Percentiles rank a stretch among this genome's conserved stretches.
These are phyloP conservation scores for Globisporangium abappressorium DNA, from an alignment of 352 stramenopile genomes.

Conservation along the genomic window DNA sequence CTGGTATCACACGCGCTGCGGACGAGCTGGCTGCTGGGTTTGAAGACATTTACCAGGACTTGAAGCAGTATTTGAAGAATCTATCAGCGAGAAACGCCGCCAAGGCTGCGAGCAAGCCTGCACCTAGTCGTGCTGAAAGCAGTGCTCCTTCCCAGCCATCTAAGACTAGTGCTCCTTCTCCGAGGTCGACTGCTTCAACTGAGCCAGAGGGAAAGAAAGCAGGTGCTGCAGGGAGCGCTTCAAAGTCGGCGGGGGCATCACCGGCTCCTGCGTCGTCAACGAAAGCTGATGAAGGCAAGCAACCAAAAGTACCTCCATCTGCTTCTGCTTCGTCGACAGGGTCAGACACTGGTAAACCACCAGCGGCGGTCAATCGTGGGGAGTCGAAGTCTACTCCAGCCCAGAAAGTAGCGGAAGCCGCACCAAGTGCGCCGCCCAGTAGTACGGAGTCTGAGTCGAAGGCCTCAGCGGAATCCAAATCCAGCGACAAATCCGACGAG, in stretches of 20 bases:
- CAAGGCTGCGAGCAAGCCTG: constrained; percentile 5
- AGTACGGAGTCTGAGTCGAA: constrained; percentile 1
- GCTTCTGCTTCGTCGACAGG: neutral
- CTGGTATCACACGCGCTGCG: constrained; percentile 69
- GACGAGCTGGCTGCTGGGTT: constrained; percentile 67
- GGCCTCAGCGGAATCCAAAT: neutral
- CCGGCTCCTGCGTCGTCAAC: neutral
- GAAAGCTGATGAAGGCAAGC: neutral
- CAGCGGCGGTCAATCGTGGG: neutral
- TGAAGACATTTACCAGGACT: constrained; percentile 52
- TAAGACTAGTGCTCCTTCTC: neutral
- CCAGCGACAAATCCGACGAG: neutral
- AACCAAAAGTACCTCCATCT: neutral
- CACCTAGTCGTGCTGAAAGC: neutral
- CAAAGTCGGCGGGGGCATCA: neutral
- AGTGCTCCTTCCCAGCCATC: neutral
- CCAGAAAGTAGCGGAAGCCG: neutral
- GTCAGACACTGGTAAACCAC: neutral
- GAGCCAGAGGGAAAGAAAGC: neutral
- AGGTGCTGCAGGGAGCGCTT: neutral
- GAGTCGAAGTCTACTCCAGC: neutral
- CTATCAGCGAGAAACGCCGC: neutral
- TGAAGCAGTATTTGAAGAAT: constrained; percentile 28
- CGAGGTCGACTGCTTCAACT: neutral
- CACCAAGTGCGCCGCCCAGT: neutral